phyloP scores from a whole-genome alignment of 2,329 filamentous ascomycete species.

The Fonsecaea pedrosoi region DNA sequence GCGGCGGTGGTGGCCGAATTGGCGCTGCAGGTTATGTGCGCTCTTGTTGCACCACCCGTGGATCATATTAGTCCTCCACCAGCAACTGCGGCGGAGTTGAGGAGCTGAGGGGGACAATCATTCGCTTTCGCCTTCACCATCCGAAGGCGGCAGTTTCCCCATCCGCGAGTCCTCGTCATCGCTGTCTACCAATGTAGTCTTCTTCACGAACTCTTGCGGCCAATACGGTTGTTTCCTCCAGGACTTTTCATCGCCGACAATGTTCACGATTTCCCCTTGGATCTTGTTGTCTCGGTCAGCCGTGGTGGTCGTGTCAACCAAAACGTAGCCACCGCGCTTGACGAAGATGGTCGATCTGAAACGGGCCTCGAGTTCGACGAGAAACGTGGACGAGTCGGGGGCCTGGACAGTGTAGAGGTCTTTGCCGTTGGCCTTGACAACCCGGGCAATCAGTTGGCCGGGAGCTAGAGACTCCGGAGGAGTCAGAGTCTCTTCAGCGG shows the following conservation, averaged over 20 bases:
- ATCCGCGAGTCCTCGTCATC: conserved; percentile 79
- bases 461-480: conserved; percentile 61
- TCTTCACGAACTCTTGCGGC: conserved; percentile 80
- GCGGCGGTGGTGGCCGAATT: conserved; percentile 73
- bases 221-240: conserved; percentile 93
- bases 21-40: conserved; percentile 63
- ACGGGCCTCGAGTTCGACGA: conserved; percentile 81
- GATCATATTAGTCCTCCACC: conserved; percentile 34
- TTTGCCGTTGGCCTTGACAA: conserved; percentile 84
- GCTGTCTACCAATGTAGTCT: conserved; percentile 63
- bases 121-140: conserved; percentile 67
- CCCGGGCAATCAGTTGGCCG: conserved; percentile 72
- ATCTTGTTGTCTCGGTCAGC: conserved; percentile 77
- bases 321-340: conserved; percentile 83
- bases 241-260: conserved; percentile 86
- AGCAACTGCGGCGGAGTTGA: conserved; percentile 15
- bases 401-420: conserved; percentile 83
- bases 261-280: conserved; percentile 86
- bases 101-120: conserved; percentile 25
- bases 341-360: conserved; percentile 96
- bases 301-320: conserved; percentile 72
- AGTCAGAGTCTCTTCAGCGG: conserved; percentile 73
- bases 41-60: conserved; percentile 34
- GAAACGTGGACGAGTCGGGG: conserved; percentile 68
- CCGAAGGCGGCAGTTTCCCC: conserved; percentile 83